Evolutionary conservation across 495 filamentous ascomycete genomes (phyloP), one percentile per base, ranked within the genome.

Genomic region (Xylaria palmicola): DNA sequence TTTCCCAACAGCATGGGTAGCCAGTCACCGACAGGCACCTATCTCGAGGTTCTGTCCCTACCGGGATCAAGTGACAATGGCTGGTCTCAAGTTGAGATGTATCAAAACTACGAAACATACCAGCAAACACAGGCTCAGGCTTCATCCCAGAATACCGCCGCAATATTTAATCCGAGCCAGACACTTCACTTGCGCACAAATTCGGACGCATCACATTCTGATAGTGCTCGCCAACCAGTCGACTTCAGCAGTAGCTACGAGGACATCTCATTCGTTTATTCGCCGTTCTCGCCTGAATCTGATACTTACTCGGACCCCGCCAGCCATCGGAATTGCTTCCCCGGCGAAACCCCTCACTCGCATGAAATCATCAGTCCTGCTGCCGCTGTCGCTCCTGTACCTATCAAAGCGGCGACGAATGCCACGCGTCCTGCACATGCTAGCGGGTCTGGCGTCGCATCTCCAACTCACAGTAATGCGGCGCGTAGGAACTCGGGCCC

Each of bases 131-230:
- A 72, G 69, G 65, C 68, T 10, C 62, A 64, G 43, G 70, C 75
- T 10, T 86, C 70, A 63, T 85, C 72, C 69, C 73, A 77, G 36
- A 69, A 69, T 41, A 79, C 82, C 52, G 77, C 81, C 13, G 83
- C 89, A 55, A 91, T 95, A 59, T 92, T 93, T 76, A 94, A 95
- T 70, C 92, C 92, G 2, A 84, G 85, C 59, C 88, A 95, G 72
- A 91, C 90, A 0, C 77, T 97, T 47, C 92, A 96, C 73, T 77
- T 92, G 64, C 85, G 92, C 49, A 93, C 88, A 52, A 84, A 88
- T 64, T 96, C 92, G 8, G 90, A 93, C 59, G 92, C 91, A 3
- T 93, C 92, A 0, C 86, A 87, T 39, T 92, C 90, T 9, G 88
- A 90, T 57, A 75, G 74, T 26, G 73, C 60, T 34, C 74, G 56